These are phyloP conservation scores for Radiomyces spectabilis DNA, from an alignment of 192 early-diverging fungal species.

Conservation along the genomic window DNA sequence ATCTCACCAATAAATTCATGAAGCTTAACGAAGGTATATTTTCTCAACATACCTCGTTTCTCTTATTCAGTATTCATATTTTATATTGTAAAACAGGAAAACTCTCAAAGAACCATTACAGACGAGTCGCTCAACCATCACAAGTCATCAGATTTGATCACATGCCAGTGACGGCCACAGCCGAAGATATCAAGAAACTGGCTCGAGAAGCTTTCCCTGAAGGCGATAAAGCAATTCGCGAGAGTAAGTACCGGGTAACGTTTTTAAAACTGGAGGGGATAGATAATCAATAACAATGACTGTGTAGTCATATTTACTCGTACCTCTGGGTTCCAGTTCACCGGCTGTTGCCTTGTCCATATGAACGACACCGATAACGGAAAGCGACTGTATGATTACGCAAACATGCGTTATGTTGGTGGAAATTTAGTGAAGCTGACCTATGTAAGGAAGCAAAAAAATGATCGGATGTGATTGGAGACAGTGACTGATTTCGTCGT, in stretches of 20 bases:
- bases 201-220: slow-evolving; percentile 18
- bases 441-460: slow-evolving; percentile 10
- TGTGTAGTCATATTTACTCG: slow-evolving; percentile 19
- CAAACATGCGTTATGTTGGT: slow-evolving; percentile 10
- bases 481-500: too few relatives aligned
- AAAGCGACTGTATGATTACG: slow-evolving; percentile 5
- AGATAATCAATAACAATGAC: background rate
- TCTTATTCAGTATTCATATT: too few relatives aligned
- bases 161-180: slow-evolving; percentile 18
- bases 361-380: slow-evolving; percentile 8
- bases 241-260: slow-evolving; percentile 4
- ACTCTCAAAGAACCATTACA: too few relatives aligned
- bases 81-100: too few relatives aligned
- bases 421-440: slow-evolving; percentile 10
- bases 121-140: background rate
- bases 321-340: slow-evolving; percentile 13
- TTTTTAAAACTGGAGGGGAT: background rate
- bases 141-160: slow-evolving; percentile 12
- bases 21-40: too few relatives aligned
- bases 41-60: too few relatives aligned
- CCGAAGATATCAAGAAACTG: slow-evolving; percentile 20
- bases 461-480: too few relatives aligned
- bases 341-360: slow-evolving; percentile 12
- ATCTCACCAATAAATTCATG: too few relatives aligned
- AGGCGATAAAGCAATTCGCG: slow-evolving; percentile 16